phyloP scores from a whole-genome alignment of 2,329 filamentous ascomycete species.

The Epichloe brachyelytri region DNA sequence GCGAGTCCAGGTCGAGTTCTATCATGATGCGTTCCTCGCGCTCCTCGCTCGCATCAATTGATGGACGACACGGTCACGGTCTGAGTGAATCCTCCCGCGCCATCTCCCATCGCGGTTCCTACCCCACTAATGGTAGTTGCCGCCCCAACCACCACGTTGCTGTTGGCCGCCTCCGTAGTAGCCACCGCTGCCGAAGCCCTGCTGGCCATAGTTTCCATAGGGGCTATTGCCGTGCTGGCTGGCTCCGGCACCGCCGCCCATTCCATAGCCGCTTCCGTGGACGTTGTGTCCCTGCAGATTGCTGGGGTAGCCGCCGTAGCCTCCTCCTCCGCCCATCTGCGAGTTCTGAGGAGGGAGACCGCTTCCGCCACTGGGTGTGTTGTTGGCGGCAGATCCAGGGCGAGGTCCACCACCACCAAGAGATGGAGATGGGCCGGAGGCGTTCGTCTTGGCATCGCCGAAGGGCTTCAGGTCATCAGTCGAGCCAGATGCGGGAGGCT shows the following conservation, averaged over 20 bases:
- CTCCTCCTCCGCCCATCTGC: constrained; percentile 33
- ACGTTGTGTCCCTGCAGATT: constrained; percentile 40
- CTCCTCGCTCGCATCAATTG: constrained; percentile 1
- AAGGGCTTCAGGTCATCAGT: constrained; percentile 47
- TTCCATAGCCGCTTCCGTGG: constrained; percentile 43
- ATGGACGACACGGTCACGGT: constrained; percentile 3
- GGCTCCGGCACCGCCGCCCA: constrained; percentile 35
- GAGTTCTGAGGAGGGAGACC: constrained; percentile 44
- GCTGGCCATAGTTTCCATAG: constrained; percentile 40
- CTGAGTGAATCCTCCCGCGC: constrained; percentile 6
- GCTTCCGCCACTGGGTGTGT: constrained; percentile 32
- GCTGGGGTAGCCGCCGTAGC: constrained; percentile 41
- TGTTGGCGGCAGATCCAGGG: constrained; percentile 45
- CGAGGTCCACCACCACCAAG: constrained; percentile 35
- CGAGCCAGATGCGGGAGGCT: constrained; percentile 29
- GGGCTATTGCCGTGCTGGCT: constrained; percentile 40
- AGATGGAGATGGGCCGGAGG: constrained; percentile 42
- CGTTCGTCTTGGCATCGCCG: constrained; percentile 37
- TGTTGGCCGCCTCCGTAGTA: constrained; percentile 33
- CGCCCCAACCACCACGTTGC: constrained; percentile 44
- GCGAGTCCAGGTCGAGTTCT: constrained; percentile 8
- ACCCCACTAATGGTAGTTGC: constrained; percentile 42
- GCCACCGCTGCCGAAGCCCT: constrained; percentile 32
- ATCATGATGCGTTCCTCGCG: constrained; percentile 8
- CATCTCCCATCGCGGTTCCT: constrained; percentile 16